Conservation (phyloP, 176 grass and related monocot genomes). For the Saccharum officinarum region DNA sequence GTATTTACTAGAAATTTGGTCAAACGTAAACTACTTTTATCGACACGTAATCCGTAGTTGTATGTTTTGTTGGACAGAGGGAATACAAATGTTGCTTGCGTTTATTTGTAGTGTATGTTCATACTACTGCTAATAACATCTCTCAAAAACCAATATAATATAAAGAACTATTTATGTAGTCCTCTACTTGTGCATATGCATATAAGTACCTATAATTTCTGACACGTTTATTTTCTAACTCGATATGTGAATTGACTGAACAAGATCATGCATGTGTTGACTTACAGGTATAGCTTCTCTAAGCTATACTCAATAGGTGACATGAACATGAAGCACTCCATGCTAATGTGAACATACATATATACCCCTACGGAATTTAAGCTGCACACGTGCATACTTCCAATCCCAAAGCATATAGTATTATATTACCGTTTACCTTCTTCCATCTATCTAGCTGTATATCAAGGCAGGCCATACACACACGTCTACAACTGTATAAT, state of each 20-base stretch:
- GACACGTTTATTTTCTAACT: background rate
- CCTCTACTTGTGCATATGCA: background rate
- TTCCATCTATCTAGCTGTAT: background rate
- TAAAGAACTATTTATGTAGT: background rate
- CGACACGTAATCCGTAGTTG: no score
- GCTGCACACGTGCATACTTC: background rate
- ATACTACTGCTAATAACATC: no score
- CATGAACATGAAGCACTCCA: no score
- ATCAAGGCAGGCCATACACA: background rate
- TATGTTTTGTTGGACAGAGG: no score
- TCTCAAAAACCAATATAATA: no score
- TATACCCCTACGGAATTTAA: background rate
- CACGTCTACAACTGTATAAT: background rate
- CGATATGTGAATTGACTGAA: slow-evolving; percentile 1
- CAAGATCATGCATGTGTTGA: slow-evolving; percentile 10
- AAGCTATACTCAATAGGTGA: background rate
- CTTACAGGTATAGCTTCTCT: background rate
- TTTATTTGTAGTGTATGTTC: no score
- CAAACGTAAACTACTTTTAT: no score
- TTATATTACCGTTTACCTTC: background rate
- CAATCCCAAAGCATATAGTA: background rate
- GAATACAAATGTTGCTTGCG: no score
- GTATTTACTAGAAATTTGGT: no score
- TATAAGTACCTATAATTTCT: background rate
- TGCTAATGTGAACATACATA: no score